Evolutionary conservation across 345 rosid species (phyloP).

Genomic region (Gynandropsis gynandra): DNA sequence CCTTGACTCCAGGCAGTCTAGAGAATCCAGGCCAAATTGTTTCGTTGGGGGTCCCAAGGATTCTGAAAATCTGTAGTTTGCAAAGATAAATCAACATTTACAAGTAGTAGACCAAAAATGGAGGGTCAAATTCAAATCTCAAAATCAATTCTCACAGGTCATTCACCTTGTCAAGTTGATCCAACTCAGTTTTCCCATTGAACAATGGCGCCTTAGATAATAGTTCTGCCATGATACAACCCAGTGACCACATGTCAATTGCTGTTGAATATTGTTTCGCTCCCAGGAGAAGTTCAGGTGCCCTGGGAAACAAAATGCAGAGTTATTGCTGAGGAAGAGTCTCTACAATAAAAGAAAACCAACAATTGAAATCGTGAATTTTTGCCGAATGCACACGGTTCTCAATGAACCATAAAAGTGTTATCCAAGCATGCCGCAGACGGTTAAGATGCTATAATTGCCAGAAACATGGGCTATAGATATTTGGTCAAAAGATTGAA

Average conservation of each 20-base stretch:
- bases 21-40: conserved; percentile 96
- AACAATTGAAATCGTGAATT: conserved; percentile 13
- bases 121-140: conserved; percentile 10
- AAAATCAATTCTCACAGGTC: background rate
- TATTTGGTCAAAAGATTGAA: conserved; percentile 2
- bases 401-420: conserved; percentile 1
- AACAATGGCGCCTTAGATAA: conserved; percentile 81
- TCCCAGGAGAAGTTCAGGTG: conserved; percentile 98
- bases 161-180: conserved; percentile 95
- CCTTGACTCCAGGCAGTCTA: conserved; percentile 90
- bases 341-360: conserved; percentile 15
- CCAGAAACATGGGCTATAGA: background rate
- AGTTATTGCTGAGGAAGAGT: conserved; percentile 19
- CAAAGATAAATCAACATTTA: conserved; percentile 1
- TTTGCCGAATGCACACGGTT: background rate
- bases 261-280: conserved; percentile 92
- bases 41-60: conserved; percentile 93
- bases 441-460: background rate
- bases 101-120: conserved; percentile 1
- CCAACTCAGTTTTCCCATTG: conserved; percentile 92
- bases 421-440: conserved; percentile 6
- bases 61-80: conserved; percentile 67
- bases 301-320: conserved; percentile 50
- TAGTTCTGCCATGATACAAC: conserved; percentile 96
- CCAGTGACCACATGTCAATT: conserved; percentile 99